phyloP scores from a whole-genome alignment of 192 early-diverging fungal genomes.

The Rhizoclosmatium sp. region DNA sequence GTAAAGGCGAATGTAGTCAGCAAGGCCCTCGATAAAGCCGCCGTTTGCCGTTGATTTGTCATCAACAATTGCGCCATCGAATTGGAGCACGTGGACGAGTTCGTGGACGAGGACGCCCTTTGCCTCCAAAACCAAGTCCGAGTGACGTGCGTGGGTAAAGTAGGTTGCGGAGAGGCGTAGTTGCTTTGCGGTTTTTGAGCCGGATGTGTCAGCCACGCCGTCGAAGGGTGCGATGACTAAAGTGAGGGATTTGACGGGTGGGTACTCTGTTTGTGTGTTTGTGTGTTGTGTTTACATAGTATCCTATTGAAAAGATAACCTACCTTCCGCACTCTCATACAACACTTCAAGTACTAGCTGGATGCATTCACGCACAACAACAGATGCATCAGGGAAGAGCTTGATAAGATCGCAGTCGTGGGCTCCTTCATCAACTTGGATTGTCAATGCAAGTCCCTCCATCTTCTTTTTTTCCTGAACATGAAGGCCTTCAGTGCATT shows the following conservation, averaged over 20 bases:
- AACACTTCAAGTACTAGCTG: background rate
- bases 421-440: background rate
- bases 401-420: background rate
- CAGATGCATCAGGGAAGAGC: background rate
- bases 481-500: too few species aligned
- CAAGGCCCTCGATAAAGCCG: conserved; percentile 51
- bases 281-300: background rate
- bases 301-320: too few species aligned
- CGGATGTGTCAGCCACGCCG: conserved; percentile 25
- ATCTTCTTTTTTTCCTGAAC: too few species aligned
- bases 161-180: conserved; percentile 17
- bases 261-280: conserved; percentile 2
- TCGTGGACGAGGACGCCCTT: conserved; percentile 24
- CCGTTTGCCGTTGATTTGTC: conserved; percentile 25
- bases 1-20: conserved; percentile 44
- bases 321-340: background rate
- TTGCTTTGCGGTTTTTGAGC: background rate
- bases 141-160: conserved; percentile 10
- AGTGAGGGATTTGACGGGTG: background rate
- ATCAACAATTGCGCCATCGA: conserved; percentile 17
- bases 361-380: background rate
- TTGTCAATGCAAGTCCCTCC: background rate
- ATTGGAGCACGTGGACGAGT: conserved; percentile 29
- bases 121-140: background rate
- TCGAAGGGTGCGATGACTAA: conserved; percentile 10